A percentile compares a stretch with the other conserved stretches of the same genome.
Conservation (phyloP, 163 green algal species). For the Chlamydomonas reinhardtii region DNA sequence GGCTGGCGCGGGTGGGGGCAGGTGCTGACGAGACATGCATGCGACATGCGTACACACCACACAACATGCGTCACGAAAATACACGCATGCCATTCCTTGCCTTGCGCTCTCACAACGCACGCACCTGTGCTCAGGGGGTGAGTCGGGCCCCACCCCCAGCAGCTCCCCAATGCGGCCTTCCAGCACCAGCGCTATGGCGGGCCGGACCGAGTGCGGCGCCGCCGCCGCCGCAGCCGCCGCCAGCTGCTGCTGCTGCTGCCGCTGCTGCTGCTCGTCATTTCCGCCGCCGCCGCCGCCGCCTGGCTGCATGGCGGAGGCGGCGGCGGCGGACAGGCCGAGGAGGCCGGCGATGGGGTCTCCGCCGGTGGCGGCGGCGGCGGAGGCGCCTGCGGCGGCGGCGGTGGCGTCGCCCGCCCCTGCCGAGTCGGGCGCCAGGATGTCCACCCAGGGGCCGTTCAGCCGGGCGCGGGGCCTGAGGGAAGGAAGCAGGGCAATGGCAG, state of each 20-base stretch:
- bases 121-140: constrained; percentile 21
- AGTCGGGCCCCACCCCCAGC: constrained; percentile 32
- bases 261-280: not conserved
- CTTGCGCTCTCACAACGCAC: not conserved
- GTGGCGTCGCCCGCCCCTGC: not conserved
- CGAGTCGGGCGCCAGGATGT: constrained; percentile 21
- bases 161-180: constrained; percentile 36
- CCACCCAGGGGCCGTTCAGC: constrained; percentile 23
- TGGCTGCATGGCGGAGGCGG: not conserved
- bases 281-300: not conserved
- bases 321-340: too few relatives aligned
- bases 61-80: too few relatives aligned
- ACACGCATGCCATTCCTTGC: too few relatives aligned
- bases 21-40: too few relatives aligned
- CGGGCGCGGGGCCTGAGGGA: not conserved
- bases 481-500: not conserved
- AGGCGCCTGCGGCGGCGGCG: not conserved
- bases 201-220: not conserved
- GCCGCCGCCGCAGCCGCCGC: too few relatives aligned
- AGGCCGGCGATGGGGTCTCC: not conserved
- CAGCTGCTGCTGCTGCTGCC: not conserved
- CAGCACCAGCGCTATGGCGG: constrained; percentile 24
- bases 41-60: too few relatives aligned
- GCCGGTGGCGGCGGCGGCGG: not conserved
- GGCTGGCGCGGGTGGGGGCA: not conserved